Evolutionary conservation across 2,329 filamentous ascomycete species (phyloP).

Genomic region (Stenocarpella maydis): DNA sequence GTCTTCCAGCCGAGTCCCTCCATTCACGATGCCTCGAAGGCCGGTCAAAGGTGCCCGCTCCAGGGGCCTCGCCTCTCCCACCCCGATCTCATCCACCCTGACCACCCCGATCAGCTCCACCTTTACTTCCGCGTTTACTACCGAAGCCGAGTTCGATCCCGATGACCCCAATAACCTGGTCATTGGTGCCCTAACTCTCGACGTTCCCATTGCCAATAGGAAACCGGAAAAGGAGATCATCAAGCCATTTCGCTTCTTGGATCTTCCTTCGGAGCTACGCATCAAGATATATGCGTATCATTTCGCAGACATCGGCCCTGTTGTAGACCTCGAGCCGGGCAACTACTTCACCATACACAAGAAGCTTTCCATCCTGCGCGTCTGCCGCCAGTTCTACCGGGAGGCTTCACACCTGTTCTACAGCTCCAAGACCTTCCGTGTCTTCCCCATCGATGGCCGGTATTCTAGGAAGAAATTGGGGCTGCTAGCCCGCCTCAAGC

Average conservation of each 20-base stretch:
- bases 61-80: slow-evolving; percentile 40
- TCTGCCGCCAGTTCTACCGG: slow-evolving; percentile 65
- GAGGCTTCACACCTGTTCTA: slow-evolving; percentile 75
- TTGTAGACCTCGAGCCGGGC: slow-evolving; percentile 72
- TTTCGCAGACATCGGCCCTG: slow-evolving; percentile 61
- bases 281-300: slow-evolving; percentile 72
- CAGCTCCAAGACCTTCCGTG: slow-evolving; percentile 66
- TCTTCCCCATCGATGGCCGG: slow-evolving; percentile 72
- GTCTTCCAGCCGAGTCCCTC: too few relatives aligned
- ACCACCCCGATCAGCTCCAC: slow-evolving; percentile 49
- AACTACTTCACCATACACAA: slow-evolving; percentile 70
- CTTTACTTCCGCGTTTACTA: slow-evolving; percentile 47
- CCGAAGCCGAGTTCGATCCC: slow-evolving; percentile 49
- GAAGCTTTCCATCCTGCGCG: slow-evolving; percentile 67
- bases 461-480: slow-evolving; percentile 80
- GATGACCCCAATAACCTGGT: slow-evolving; percentile 52
- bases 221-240: slow-evolving; percentile 42
- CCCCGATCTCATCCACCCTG: slow-evolving; percentile 44
- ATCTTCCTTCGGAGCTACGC: slow-evolving; percentile 74
- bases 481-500: slow-evolving; percentile 71
- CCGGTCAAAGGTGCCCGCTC: slow-evolving; percentile 46
- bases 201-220: slow-evolving; percentile 41
- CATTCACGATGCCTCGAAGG: slow-evolving; percentile 38
- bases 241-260: slow-evolving; percentile 69
- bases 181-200: slow-evolving; percentile 55